A percentile compares a stretch with the other conserved stretches of the same genome.
phyloP scores from a whole-genome alignment of 805 yeast genomes.

The Monosporozyma solicola region DNA sequence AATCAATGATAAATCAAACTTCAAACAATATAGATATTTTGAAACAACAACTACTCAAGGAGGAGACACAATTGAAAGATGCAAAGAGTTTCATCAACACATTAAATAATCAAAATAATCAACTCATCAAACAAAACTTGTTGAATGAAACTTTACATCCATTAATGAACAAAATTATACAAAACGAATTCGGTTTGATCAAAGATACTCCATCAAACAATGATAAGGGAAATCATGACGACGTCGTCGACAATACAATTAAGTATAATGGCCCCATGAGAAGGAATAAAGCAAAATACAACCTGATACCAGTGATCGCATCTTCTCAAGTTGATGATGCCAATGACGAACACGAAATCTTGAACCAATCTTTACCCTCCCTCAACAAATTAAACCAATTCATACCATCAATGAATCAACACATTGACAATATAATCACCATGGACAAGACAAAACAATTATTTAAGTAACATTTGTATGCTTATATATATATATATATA shows the following conservation, averaged over 20 bases:
- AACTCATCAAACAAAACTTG: constrained; percentile 13
- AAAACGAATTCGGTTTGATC: constrained; percentile 21
- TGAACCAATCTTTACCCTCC: neutral
- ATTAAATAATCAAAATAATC: constrained; percentile 9
- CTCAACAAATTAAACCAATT: neutral
- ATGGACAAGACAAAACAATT: neutral
- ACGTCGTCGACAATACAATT: neutral
- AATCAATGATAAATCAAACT: constrained; percentile 12
- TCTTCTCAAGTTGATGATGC: neutral
- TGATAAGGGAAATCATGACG: neutral
- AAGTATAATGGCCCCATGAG: neutral
- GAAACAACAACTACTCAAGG: constrained; percentile 16
- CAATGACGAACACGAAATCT: neutral
- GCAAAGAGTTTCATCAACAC: constrained; percentile 6
- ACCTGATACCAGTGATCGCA: neutral
- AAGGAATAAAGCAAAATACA: neutral
- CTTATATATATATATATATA: too few relatives aligned
- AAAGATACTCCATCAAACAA: neutral
- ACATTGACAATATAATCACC: neutral
- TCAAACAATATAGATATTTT: constrained; percentile 16
- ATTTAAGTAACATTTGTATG: neutral
- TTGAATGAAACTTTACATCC: constrained; percentile 21
- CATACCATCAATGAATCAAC: neutral
- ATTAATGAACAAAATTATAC: constrained; percentile 20
- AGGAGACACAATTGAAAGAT: constrained; percentile 14